Base-by-base conservation (phyloP, 2,329 filamentous ascomycete genomes). In the Botrytis galanthina region DNA sequence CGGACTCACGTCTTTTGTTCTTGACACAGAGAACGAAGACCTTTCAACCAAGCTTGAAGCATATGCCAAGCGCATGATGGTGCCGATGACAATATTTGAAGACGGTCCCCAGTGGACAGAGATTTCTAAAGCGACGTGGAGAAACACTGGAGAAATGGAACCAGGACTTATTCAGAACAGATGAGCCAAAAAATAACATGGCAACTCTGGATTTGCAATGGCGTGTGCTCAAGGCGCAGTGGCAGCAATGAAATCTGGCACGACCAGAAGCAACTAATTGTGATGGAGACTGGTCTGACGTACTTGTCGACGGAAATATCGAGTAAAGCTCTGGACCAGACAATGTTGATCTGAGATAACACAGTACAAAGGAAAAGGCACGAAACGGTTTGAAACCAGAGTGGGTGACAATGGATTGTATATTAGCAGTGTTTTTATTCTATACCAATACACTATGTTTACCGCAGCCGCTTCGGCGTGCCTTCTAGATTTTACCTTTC, bases 11-110 rank as follows among this genome's bases (percentile, higher is more conserved):
- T 61, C 84, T 89, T 74, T 88, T 91, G 83, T 57, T 32, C 86
- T 91, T 59, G 89, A 91, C 76, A 87, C 86, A 75, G 87, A 89
- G 59, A 86, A 84, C 60, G 89, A 90, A 75, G 89, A 91, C 74
- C 83, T 91, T 9, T 86, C 88, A 1, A 83, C n/a, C 14, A 57
- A 57, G n/a, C 51, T 57, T 18, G 51, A 57, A 57, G 51, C n/a
- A 29, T n/a, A 57, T 57, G 51, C 51, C 84, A 86, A 88, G 61
- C 84, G 86, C 68, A 86, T 89, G 51, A 16, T 57, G n/a, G n/a
- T 57, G 51, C 51, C 51, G 51, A 29, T 57, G n/a, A 29, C n/a
- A 29, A 29, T 29, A 29, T 29, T 57, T 57, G 51, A 57, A 57
- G 51, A n/a, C n/a, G 14, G 6, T 18, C 6, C 6, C 51, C n/a